Evolutionary conservation across 2,329 filamentous ascomycete species (phyloP).

Genomic region (Xylariaceae sp.): DNA sequence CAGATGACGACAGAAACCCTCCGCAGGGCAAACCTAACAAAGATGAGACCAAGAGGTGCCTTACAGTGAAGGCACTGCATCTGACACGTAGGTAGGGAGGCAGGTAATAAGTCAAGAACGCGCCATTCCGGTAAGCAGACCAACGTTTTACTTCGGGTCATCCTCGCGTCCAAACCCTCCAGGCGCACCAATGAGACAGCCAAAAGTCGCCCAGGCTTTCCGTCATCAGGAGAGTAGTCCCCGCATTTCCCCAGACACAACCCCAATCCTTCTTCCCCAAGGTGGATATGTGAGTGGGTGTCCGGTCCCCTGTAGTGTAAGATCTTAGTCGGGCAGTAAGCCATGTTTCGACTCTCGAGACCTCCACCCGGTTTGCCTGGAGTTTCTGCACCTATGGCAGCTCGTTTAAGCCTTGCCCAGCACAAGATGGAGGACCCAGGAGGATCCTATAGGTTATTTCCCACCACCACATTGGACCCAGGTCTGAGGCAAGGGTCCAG

Average conservation of each 20-base stretch:
- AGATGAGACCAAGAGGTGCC: too few species aligned
- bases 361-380: not conserved
- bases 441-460: conserved; percentile 2
- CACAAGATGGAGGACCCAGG: not conserved
- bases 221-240: not conserved
- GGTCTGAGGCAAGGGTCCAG: not conserved
- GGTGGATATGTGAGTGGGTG: conserved; percentile 1
- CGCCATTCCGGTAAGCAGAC: not conserved
- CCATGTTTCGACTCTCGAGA: too few species aligned
- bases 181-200: conserved; percentile 17
- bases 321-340: not conserved
- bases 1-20: too few species aligned
- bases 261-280: conserved; percentile 7
- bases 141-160: not conserved
- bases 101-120: not conserved
- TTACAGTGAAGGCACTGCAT: too few species aligned
- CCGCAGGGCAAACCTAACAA: too few species aligned
- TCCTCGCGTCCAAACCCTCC: not conserved
- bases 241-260: conserved; percentile 5
- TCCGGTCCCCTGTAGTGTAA: not conserved
- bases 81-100: not conserved
- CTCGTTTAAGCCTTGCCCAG: not conserved
- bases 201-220: not conserved
- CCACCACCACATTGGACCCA: conserved; percentile 5
- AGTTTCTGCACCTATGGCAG: conserved; percentile 22